Percentiles rank a stretch among this genome's conserved stretches.
Evolutionary conservation across 768 basidiomycete genomes (phyloP).

Genomic region (Clitopilus hobsonii): DNA sequence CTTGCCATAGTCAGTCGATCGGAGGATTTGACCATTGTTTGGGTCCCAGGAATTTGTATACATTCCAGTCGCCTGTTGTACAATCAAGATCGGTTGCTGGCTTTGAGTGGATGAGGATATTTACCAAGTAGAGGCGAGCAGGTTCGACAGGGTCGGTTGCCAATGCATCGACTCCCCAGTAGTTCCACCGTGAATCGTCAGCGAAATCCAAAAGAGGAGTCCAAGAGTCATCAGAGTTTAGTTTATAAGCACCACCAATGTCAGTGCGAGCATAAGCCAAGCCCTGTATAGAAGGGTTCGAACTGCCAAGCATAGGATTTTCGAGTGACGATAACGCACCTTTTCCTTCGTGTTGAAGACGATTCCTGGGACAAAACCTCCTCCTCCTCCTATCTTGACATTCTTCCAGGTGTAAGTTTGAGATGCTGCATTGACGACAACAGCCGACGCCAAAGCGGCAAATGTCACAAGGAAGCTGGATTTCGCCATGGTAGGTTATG

Average conservation of each 20-base stretch:
- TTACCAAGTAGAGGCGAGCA: slow-evolving; percentile 48
- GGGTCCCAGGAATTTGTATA: slow-evolving; percentile 63
- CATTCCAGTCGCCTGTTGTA: slow-evolving; percentile 47
- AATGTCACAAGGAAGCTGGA: background rate
- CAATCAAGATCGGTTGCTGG: background rate
- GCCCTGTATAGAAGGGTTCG: slow-evolving; percentile 27
- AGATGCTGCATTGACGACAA: slow-evolving; percentile 26
- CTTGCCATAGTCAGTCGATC: slow-evolving; percentile 53
- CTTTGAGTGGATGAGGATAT: background rate
- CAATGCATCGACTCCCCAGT: slow-evolving; percentile 58
- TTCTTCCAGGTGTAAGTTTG: slow-evolving; percentile 60
- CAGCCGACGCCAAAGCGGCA: slow-evolving; percentile 16
- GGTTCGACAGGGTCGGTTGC: slow-evolving; percentile 59
- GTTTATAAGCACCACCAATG: slow-evolving; percentile 60
- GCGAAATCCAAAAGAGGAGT: slow-evolving; percentile 57
- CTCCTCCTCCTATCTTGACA: slow-evolving; percentile 48
- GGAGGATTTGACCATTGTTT: slow-evolving; percentile 58
- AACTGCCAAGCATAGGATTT: background rate
- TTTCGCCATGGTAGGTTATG: background rate
- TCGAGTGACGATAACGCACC: slow-evolving; percentile 13
- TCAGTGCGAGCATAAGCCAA: slow-evolving; percentile 64
- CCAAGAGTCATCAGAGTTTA: slow-evolving; percentile 60
- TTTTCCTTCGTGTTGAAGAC: slow-evolving; percentile 58
- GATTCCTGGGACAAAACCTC: slow-evolving; percentile 52
- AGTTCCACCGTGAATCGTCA: slow-evolving; percentile 45